Evolutionary conservation across 768 basidiomycete species (phyloP), one percentile per base, ranked within the genome.

Genomic region (Lyophyllum shimeji): DNA sequence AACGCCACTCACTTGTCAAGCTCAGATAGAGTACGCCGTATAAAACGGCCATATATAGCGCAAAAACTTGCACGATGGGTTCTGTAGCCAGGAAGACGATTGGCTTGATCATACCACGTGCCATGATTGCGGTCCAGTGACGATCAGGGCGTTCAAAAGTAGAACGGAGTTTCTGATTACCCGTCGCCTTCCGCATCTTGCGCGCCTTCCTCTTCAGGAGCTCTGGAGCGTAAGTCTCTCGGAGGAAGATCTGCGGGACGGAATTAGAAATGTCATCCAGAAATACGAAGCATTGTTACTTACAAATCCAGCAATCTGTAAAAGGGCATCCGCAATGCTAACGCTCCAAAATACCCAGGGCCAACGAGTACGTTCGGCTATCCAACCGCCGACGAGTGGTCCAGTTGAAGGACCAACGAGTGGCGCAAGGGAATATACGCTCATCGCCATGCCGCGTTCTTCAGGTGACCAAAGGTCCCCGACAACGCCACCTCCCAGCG

Each of bases 261-360:
- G 2, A 44, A 23, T 8, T 43, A 43, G 40, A 23, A 43, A 24
- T n/a, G 40, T 39, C 7, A 58, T 20, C 13, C 21, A 40, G 53
- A 18, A 34, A 37, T 47, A 37, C 13, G 29, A 45, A 23, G 2
- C 23, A 45, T 0, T 63, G 70, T 50, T 49, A 80, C 82, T 61
- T 67, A 75, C 60, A 77, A 84, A 49, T 21, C 83, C 82, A 11
- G 75, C 53, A 12, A 76, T 50, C 58, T 85, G 82, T 24, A 85
- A 59, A 29, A 70, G 45, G 0, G 60, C 81, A 60, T 80, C 81
- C 0, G 72, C 75, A 52, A 85, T 81, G 48, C 72, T 80, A 13
- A 81, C 80, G 7, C 78, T 75, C 77, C 82, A 83, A 64, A 86
- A 86, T 31, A 83, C 81, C 83, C 83, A 85, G 61, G 78, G 72